These are phyloP conservation scores for Ceratobasidium sp. DNA, from an alignment of 1,284 basidiomycete genomes.

Conservation along the genomic window DNA sequence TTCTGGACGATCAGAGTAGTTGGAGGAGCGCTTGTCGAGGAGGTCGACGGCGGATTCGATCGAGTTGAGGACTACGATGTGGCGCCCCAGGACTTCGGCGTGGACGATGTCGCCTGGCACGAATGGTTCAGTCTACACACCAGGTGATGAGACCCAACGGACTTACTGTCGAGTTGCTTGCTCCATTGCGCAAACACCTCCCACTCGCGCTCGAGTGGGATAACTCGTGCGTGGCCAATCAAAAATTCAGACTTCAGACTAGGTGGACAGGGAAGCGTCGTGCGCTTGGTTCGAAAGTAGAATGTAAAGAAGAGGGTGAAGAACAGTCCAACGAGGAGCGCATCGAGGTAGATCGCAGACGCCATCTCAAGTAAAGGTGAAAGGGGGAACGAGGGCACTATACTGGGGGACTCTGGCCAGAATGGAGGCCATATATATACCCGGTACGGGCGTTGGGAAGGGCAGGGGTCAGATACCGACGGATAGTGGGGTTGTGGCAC, in stretches of 20 bases:
- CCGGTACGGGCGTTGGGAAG: background rate
- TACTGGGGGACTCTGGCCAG: background rate
- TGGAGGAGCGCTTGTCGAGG: slow-evolving; percentile 45
- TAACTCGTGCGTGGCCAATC: slow-evolving; percentile 34
- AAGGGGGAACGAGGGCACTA: slow-evolving; percentile 1
- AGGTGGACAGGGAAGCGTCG: slow-evolving; percentile 22
- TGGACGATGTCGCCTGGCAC: slow-evolving; percentile 27
- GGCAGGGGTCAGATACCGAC: background rate
- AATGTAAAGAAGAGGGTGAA: slow-evolving; percentile 29
- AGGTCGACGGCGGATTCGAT: slow-evolving; percentile 45
- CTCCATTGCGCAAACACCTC: slow-evolving; percentile 37
- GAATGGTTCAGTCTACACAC: background rate
- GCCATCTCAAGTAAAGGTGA: slow-evolving; percentile 2
- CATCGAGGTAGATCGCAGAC: slow-evolving; percentile 35
- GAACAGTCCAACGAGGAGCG: slow-evolving; percentile 19
- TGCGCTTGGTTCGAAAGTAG: slow-evolving; percentile 30
- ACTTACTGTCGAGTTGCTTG: slow-evolving; percentile 27
- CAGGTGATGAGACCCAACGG: background rate
- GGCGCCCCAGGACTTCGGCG: slow-evolving; percentile 38
- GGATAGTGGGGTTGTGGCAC: background rate
- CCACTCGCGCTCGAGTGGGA: slow-evolving; percentile 39
- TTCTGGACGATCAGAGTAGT: slow-evolving; percentile 46
- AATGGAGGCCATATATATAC: slow-evolving; percentile 18
- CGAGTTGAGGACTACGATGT: slow-evolving; percentile 47
- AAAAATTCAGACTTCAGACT: slow-evolving; percentile 31